Conservation (phyloP, 176 grass and related monocot genomes). For the Avena sativa region DNA sequence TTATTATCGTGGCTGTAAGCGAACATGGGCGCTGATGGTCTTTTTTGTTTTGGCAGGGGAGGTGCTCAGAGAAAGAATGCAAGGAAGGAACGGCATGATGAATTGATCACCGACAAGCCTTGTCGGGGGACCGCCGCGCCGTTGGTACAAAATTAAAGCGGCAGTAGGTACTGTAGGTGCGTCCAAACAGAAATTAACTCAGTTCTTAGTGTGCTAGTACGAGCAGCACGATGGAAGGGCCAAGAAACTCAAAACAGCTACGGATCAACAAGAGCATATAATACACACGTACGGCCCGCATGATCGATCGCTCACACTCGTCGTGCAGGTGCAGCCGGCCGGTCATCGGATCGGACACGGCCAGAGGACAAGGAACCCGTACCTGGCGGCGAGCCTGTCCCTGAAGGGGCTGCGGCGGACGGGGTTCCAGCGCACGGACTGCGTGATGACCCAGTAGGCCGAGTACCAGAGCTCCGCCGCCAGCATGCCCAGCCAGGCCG, state of each 20-base stretch:
- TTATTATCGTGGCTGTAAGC: background rate
- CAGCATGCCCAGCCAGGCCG: slow-evolving; percentile 67
- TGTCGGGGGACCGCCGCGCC: background rate
- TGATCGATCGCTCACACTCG: no score
- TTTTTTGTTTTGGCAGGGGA: background rate
- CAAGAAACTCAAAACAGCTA: no score
- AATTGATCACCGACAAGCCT: background rate
- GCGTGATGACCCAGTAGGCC: slow-evolving; percentile 76
- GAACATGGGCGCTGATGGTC: background rate
- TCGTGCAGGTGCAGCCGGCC: no score
- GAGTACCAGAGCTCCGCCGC: slow-evolving; percentile 78
- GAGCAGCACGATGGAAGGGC: no score
- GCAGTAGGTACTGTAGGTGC: no score
- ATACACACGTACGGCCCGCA: no score
- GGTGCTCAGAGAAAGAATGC: background rate
- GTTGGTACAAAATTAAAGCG: no score
- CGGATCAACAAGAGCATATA: no score
- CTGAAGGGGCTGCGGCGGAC: slow-evolving; percentile 60
- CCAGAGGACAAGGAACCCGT: background rate
- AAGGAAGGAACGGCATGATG: background rate
- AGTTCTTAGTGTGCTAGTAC: no score
- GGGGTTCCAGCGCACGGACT: slow-evolving; percentile 65
- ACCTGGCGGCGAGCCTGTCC: slow-evolving; percentile 51
- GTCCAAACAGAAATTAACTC: no score
- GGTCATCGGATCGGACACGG: background rate